These are phyloP conservation scores for Paramecium bursaria DNA, from an alignment of 73 alveolate genomes.

Conservation along the genomic window DNA sequence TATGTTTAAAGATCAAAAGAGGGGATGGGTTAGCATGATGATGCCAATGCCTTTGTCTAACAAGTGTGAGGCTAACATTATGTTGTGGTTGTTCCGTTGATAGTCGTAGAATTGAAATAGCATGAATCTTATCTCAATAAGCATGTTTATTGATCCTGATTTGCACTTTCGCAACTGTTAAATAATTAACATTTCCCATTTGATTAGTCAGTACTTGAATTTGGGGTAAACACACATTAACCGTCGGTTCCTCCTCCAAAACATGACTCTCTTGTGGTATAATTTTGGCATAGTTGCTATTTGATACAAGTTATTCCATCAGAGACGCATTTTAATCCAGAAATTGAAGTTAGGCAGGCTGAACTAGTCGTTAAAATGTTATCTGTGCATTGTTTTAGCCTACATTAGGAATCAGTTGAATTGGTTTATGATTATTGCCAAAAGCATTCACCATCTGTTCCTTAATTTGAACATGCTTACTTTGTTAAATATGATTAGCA, in stretches of 20 bases:
- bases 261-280: constrained; percentile 22
- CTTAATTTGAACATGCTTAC: background rate
- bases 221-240: constrained; percentile 34
- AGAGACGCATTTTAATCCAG: constrained; percentile 30
- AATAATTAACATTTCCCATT: constrained; percentile 14
- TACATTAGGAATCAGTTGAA: background rate
- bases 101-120: constrained; percentile 11
- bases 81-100: constrained; percentile 28
- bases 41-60: too few relatives aligned
- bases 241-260: constrained; percentile 54
- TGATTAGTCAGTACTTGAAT: background rate
- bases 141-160: constrained; percentile 10
- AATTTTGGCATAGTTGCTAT: constrained; percentile 18
- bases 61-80: too few relatives aligned
- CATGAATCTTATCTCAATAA: background rate
- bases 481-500: background rate
- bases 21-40: too few relatives aligned
- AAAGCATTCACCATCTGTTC: constrained; percentile 38
- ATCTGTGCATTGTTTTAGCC: constrained; percentile 34
- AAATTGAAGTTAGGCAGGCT: constrained; percentile 12
- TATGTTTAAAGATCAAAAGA: too few relatives aligned
- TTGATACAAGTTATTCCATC: constrained; percentile 28
- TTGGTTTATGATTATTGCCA: background rate
- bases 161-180: background rate
- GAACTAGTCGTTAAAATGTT: background rate